Percentiles rank a stretch among this genome's conserved stretches.
phyloP scores from a whole-genome alignment of 1,284 basidiomycete species.

The Tilletia walkeri region DNA sequence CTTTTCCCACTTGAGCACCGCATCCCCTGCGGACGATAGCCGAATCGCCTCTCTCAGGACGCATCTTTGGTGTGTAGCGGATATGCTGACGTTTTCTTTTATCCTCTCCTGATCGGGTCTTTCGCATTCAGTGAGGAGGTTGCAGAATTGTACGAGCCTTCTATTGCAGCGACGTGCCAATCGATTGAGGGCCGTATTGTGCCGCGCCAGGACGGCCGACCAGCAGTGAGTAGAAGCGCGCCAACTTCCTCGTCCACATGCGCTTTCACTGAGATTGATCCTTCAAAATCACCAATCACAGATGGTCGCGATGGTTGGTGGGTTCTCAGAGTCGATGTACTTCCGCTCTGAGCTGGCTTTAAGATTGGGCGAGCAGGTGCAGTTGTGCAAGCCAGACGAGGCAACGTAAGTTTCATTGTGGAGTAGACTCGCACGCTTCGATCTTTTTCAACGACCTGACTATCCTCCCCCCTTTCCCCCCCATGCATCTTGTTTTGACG shows the following conservation, averaged over 20 bases:
- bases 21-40: no score
- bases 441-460: neutral
- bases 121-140: slow-evolving; percentile 19
- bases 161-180: slow-evolving; percentile 22
- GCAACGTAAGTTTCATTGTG: slow-evolving; percentile 13
- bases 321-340: slow-evolving; percentile 23
- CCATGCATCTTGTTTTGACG: neutral
- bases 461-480: neutral
- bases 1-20: no score
- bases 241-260: neutral
- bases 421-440: neutral
- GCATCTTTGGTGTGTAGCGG: no score
- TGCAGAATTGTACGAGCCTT: slow-evolving; percentile 23
- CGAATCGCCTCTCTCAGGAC: no score
- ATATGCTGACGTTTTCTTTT: no score
- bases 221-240: slow-evolving; percentile 1
- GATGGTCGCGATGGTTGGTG: slow-evolving; percentile 24
- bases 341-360: slow-evolving; percentile 23
- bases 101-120: no score
- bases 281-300: neutral
- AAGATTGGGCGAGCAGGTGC: slow-evolving; percentile 21
- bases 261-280: no score
- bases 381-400: slow-evolving; percentile 26
- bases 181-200: slow-evolving; percentile 20
- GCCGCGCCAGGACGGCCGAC: slow-evolving; percentile 11